Conservation (phyloP, 2,329 filamentous ascomycete species). For the Magnaporthales sp. region DNA sequence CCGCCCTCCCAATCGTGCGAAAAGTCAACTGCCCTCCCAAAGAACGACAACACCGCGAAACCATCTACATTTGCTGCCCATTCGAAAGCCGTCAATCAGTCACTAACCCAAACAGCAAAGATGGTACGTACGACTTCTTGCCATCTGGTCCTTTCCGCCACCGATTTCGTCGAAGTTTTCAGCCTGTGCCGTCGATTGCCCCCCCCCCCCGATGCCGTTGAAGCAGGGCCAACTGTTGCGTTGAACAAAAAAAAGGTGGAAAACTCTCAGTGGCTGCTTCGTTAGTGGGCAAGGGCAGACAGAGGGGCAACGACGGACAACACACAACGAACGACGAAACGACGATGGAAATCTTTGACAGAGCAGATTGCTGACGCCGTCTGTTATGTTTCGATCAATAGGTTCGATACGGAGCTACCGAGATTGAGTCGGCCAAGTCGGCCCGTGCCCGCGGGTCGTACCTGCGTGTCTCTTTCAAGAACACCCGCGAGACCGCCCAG, state of each 20-base stretch:
- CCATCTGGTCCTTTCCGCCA: background rate
- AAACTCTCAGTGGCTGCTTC: background rate
- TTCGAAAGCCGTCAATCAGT: conserved; percentile 3
- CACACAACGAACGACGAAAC: background rate
- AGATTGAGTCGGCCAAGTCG: conserved; percentile 84
- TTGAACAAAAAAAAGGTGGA: background rate
- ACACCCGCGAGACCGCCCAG: conserved; percentile 99
- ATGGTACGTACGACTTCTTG: conserved; percentile 4
- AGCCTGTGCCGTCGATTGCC: background rate
- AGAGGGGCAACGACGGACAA: background rate
- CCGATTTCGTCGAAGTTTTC: background rate
- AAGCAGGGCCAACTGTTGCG: background rate
- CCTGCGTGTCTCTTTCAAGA: conserved; percentile 99
- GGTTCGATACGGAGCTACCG: conserved; percentile 94
- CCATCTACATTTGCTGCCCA: conserved; percentile 1
- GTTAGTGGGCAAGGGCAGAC: background rate
- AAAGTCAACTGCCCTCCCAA: conserved; percentile 5
- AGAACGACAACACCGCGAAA: conserved; percentile 1
- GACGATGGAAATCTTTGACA: background rate
- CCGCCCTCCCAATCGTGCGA: background rate
- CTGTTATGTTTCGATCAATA: conserved; percentile 25
- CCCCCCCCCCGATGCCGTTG: background rate
- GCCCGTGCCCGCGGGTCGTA: conserved; percentile 97
- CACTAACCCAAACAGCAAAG: conserved; percentile 6
- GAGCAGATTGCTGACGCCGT: conserved; percentile 8